Conservation (phyloP, 352 stramenopile genomes). For the Globisporangium paroecandrum region DNA sequence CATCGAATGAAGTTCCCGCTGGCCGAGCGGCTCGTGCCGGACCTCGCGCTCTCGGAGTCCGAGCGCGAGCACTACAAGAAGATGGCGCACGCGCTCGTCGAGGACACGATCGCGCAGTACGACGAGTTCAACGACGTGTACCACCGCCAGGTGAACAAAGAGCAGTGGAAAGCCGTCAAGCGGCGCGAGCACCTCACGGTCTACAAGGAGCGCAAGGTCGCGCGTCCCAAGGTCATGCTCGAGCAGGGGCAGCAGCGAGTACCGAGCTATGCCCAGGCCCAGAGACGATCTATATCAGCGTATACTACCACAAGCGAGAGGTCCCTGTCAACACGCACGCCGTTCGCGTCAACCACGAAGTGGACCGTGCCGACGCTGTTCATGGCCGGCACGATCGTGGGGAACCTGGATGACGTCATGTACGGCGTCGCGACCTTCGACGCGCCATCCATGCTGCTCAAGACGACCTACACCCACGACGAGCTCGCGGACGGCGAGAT, state of each 20-base stretch:
- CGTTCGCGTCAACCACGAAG: slow-evolving; percentile 10
- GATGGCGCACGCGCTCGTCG: slow-evolving; percentile 28
- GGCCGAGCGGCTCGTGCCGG: slow-evolving; percentile 18
- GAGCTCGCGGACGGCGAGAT: slow-evolving; percentile 15
- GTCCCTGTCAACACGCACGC: not conserved
- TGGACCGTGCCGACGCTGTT: slow-evolving; percentile 42
- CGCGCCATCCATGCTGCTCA: slow-evolving; percentile 46
- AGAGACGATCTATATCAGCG: not conserved
- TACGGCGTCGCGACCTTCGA: slow-evolving; percentile 43
- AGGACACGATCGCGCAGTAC: slow-evolving; percentile 22
- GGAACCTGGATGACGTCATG: slow-evolving; percentile 63
- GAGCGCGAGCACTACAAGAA: slow-evolving; percentile 26
- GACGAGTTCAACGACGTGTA: slow-evolving; percentile 15
- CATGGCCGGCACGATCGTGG: slow-evolving; percentile 48
- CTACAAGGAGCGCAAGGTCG: slow-evolving; percentile 19
- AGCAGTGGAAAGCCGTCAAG: slow-evolving; percentile 21
- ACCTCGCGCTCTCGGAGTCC: slow-evolving; percentile 24
- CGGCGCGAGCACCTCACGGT: slow-evolving; percentile 15
- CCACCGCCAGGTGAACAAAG: slow-evolving; percentile 11
- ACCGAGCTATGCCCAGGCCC: not conserved
- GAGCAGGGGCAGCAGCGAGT: not conserved
- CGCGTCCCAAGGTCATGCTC: slow-evolving; percentile 11
- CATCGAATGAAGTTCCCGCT: slow-evolving; percentile 24
- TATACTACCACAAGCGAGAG: not conserved
- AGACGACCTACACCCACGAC: slow-evolving; percentile 47